Evolutionary conservation across 1,284 basidiomycete species (phyloP).

Genomic region (Cutaneotrichosporon mucoides): DNA sequence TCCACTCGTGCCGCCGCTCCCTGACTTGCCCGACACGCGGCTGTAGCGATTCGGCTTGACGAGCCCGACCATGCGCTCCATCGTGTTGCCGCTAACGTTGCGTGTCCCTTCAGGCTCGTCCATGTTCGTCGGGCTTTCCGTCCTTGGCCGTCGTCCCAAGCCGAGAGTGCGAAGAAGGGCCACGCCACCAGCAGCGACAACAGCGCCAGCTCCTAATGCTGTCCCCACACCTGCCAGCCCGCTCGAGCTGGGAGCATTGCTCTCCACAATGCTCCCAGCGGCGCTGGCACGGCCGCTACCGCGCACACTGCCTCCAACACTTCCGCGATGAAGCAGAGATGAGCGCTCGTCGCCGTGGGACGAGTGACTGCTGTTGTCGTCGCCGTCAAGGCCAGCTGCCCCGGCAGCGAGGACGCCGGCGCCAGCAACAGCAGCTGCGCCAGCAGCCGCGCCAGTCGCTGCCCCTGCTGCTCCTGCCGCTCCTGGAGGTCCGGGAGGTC

Average conservation of each 20-base stretch:
- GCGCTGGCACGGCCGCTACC: not conserved
- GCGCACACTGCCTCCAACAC: not conserved
- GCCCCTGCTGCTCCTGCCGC: not conserved
- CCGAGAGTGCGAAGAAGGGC: conserved; percentile 14
- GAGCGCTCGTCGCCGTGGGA: not conserved
- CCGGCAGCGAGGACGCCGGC: not conserved
- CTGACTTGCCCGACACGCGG: not conserved
- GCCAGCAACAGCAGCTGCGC: not conserved
- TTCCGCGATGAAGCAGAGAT: not conserved
- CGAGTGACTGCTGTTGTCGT: not conserved
- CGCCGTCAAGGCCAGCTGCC: not conserved
- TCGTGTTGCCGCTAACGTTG: conserved; percentile 20
- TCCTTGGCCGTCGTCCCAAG: conserved; percentile 4
- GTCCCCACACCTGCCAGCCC: conserved; percentile 4
- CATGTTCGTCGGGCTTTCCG: not conserved
- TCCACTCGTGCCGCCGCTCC: not conserved
- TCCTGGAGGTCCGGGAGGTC: not conserved
- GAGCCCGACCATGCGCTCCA: conserved; percentile 17
- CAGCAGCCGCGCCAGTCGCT: not conserved
- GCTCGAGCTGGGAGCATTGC: not conserved
- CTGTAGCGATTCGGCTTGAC: not conserved
- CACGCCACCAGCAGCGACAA: conserved; percentile 5
- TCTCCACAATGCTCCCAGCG: not conserved
- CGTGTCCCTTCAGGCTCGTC: conserved; percentile 5
- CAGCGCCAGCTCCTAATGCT: not conserved